Base-by-base conservation (phyloP, 2,329 filamentous ascomycete species). In the Cercospora sp. region DNA sequence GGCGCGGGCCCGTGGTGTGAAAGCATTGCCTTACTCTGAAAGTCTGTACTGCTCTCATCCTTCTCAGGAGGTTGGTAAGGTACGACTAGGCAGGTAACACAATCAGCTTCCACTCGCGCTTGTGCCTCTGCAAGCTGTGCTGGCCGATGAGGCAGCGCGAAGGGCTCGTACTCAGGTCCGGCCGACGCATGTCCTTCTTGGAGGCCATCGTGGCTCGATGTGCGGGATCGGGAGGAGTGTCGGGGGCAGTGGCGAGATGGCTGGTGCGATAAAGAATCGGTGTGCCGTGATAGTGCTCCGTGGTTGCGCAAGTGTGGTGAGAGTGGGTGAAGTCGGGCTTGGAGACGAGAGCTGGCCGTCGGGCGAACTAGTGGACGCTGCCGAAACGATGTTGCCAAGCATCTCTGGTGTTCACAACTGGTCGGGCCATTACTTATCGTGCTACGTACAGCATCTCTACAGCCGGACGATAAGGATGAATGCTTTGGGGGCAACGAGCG, bases 41-140 rank as follows among this genome's bases (percentile, higher is more conserved):
- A 87, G 77, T 97, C 93, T 68, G 81, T 80, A 72, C 86, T 83
- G 70, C 83, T 85, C 75, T 88, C 86, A 76, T 89, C 88, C 74
- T 87, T 84, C 60, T 85, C 83, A 53, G 93, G 92, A 74, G 91
- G 90, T 80, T 92, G 88, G 81, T 95, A 97, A 69, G 94, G 94
- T 75, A 97, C 91, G 78, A 94, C 94, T 97, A 79, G n/a, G 53
- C 40, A 10, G 51, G 37, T 34, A 13, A 37, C 51, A 67, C 53
- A 45, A 59, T 70, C 67, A 68, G 62, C 43, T 24, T 66, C 65
- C 12, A 32, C 12, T 30, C 26, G 24, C 13, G 49, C 49, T 53
- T 53, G 49, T 24, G 49, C 18, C 49, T 28, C 28, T 57, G 24
- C 13, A 18, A 5, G 26, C 53, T n/a, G 13, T 30, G 53, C 16